Evolutionary conservation across 495 filamentous ascomycete species (phyloP).

Genomic region (Bathelium albidoporum): DNA sequence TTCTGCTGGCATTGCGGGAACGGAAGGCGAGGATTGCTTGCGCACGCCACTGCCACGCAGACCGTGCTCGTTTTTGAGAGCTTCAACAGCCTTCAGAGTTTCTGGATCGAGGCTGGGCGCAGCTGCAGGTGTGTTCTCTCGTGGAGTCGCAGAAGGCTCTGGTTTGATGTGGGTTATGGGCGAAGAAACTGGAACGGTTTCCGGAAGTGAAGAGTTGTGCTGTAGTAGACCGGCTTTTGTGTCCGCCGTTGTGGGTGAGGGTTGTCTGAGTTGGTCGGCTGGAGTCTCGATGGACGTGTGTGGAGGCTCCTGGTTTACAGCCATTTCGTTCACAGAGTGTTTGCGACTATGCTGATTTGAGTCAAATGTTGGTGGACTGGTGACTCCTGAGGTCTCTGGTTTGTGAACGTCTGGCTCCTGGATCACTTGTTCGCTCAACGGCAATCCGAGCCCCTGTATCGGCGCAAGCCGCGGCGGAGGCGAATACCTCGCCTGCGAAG

Average conservation of each 20-base stretch:
- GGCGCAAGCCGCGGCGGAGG: conserved; percentile 25
- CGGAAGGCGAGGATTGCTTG: conserved; percentile 17
- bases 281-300: conserved; percentile 19
- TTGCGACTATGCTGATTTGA: not conserved
- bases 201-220: not conserved
- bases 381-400: not conserved
- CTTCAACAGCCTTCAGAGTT: conserved; percentile 26
- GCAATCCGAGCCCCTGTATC: conserved; percentile 17
- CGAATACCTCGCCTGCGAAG: conserved; percentile 12
- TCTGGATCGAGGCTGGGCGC: conserved; percentile 14
- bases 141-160: conserved; percentile 26
- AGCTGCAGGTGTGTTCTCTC: conserved; percentile 23
- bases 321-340: conserved; percentile 6
- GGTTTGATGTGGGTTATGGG: conserved; percentile 24
- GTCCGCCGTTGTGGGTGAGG: conserved; percentile 9
- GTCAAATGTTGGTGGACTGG: not conserved
- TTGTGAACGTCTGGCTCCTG: conserved; percentile 6
- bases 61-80: conserved; percentile 27
- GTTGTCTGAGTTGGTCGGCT: conserved; percentile 16
- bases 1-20: conserved; percentile 18
- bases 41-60: conserved; percentile 16
- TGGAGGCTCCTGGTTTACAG: conserved; percentile 16
- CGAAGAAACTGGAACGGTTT: conserved; percentile 9
- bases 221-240: conserved; percentile 5
- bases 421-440: conserved; percentile 3